A percentile compares a stretch with the other conserved stretches of the same genome.
Evolutionary conservation across 805 yeast species (phyloP).

Genomic region (Lipomyces spencermartinsiae): DNA sequence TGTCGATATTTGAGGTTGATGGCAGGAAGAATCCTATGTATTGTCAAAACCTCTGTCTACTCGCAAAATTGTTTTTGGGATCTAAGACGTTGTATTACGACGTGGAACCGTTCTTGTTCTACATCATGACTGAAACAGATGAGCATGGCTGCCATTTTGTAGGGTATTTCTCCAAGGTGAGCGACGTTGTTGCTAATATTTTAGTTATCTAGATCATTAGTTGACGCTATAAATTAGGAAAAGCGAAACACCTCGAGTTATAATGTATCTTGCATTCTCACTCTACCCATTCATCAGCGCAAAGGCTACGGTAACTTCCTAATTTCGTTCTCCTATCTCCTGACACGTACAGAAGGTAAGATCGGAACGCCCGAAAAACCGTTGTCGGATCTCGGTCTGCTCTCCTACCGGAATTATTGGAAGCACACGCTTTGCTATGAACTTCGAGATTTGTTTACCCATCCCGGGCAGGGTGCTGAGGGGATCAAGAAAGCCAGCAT

Average conservation of each 20-base stretch:
- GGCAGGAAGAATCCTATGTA: slow-evolving; percentile 82
- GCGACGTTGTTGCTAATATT: slow-evolving; percentile 6
- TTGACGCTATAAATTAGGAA: slow-evolving; percentile 25
- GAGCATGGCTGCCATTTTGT: slow-evolving; percentile 71
- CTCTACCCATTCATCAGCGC: slow-evolving; percentile 85
- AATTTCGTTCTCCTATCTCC: slow-evolving; percentile 85
- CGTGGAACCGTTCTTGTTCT: slow-evolving; percentile 93
- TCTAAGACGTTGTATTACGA: slow-evolving; percentile 93
- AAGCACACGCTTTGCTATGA: slow-evolving; percentile 64
- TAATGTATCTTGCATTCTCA: slow-evolving; percentile 88
- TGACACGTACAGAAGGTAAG: slow-evolving; percentile 75
- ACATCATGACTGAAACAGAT: slow-evolving; percentile 77
- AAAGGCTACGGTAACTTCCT: slow-evolving; percentile 88
- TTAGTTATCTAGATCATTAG: background rate
- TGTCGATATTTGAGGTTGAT: slow-evolving; percentile 88
- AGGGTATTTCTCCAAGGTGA: slow-evolving; percentile 92
- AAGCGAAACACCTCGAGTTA: slow-evolving; percentile 72
- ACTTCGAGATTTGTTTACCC: slow-evolving; percentile 43
- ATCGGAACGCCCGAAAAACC: slow-evolving; percentile 97
- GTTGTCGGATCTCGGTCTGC: slow-evolving; percentile 79
- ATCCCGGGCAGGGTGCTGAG: slow-evolving; percentile 24
- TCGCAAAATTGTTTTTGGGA: slow-evolving; percentile 87
- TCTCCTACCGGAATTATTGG: slow-evolving; percentile 91
- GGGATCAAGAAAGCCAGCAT: slow-evolving; percentile 51
- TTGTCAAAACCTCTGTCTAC: slow-evolving; percentile 86